phyloP scores from a whole-genome alignment of 257 asterid genomes.

The Gentiana straminea region DNA sequence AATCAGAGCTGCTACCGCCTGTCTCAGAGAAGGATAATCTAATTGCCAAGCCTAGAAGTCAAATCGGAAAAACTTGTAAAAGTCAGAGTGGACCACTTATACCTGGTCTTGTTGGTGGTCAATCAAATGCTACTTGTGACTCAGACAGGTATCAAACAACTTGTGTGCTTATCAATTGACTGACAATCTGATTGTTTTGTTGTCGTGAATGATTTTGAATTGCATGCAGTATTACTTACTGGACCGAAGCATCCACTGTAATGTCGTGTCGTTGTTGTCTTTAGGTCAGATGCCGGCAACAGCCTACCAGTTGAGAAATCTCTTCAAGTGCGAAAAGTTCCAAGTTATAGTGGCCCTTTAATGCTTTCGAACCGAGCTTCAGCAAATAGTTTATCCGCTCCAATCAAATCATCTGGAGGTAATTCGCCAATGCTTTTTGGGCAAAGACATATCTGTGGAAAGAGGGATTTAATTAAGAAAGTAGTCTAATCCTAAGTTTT shows the following conservation, averaged over 20 bases:
- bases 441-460: neutral
- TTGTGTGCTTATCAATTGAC: no score
- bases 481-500: constrained; percentile 9
- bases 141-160: constrained; percentile 48
- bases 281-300: constrained; percentile 62
- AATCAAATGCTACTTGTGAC: constrained; percentile 44
- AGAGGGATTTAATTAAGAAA: neutral
- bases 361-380: constrained; percentile 97
- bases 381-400: constrained; percentile 97
- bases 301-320: constrained; percentile 49
- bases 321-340: constrained; percentile 61
- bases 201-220: no score
- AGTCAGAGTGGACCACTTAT: constrained; percentile 89
- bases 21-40: constrained; percentile 47
- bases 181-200: no score
- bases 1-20: constrained; percentile 34
- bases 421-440: neutral
- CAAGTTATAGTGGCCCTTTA: constrained; percentile 94
- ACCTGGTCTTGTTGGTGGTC: constrained; percentile 54
- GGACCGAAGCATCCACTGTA: no score
- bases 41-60: constrained; percentile 39
- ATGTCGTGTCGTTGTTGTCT: constrained; percentile 8
- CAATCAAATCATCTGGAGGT: constrained; percentile 97
- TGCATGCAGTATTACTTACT: no score
- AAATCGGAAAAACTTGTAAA: constrained; percentile 54